Conservation (phyloP, 257 asterid genomes). For the Voacanga thouarsii region DNA sequence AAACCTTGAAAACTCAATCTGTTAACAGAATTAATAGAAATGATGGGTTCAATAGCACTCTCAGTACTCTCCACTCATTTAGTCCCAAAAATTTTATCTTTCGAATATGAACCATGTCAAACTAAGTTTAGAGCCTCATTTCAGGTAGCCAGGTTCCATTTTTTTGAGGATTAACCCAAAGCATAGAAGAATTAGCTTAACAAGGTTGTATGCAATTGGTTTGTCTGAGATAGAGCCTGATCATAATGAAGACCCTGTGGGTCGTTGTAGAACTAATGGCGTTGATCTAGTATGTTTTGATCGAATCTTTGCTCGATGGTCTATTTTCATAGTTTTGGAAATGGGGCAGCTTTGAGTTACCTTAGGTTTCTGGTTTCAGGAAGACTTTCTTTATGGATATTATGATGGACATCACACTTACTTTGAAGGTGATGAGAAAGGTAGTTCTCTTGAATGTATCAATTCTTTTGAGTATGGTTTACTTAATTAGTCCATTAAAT, state of each 20-base stretch:
- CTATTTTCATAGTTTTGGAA: background rate
- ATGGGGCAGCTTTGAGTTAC: constrained; percentile 5
- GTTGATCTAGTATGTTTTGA: constrained; percentile 36
- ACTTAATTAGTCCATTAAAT: background rate
- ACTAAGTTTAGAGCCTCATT: constrained; percentile 12
- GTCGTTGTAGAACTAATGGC: constrained; percentile 80
- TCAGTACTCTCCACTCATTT: constrained; percentile 37
- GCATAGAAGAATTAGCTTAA: constrained; percentile 26
- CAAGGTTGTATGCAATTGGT: constrained; percentile 61
- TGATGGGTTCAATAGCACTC: constrained; percentile 48
- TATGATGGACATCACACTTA: no score
- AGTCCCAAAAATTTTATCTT: constrained; percentile 31
- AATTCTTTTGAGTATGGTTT: background rate
- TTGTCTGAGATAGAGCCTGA: constrained; percentile 73
- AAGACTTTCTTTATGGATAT: constrained; percentile 59
- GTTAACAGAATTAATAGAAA: constrained; percentile 24
- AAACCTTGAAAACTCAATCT: background rate
- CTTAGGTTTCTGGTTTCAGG: constrained; percentile 43
- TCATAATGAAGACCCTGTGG: constrained; percentile 74
- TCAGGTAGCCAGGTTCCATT: constrained; percentile 11
- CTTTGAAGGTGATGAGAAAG: no score
- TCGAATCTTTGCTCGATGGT: background rate
- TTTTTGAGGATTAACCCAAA: constrained; percentile 18
- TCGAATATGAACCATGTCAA: constrained; percentile 25
- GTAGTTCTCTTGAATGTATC: no score